Evolutionary conservation across 116 monocot genomes (phyloP).

Genomic region (Papilionanthe hybrid): DNA sequence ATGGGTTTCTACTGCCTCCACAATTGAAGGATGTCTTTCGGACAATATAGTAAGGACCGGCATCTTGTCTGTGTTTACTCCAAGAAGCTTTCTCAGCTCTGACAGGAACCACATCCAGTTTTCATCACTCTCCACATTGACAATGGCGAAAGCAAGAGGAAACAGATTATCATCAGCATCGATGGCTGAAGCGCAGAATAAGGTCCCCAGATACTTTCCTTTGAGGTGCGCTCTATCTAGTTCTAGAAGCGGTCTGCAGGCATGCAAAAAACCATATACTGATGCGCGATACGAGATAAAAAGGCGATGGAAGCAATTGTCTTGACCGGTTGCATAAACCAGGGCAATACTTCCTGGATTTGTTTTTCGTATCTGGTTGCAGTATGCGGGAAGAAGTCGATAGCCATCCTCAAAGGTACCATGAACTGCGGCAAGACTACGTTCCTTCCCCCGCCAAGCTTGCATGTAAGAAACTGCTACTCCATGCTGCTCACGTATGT

Average conservation of each 20-base stretch:
- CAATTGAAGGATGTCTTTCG: slow-evolving; percentile 62
- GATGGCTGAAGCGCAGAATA: slow-evolving; percentile 90
- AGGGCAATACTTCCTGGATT: slow-evolving; percentile 91
- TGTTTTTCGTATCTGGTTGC: slow-evolving; percentile 67
- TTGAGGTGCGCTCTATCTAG: slow-evolving; percentile 81
- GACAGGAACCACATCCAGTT: slow-evolving; percentile 99
- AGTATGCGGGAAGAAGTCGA: slow-evolving; percentile 78
- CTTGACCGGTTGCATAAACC: slow-evolving; percentile 64
- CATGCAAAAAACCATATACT: slow-evolving; percentile 82
- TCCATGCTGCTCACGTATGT: slow-evolving; percentile 88
- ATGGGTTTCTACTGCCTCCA: slow-evolving; percentile 82
- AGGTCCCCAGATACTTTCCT: slow-evolving; percentile 88
- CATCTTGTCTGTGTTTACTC: slow-evolving; percentile 94
- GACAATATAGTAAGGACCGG: slow-evolving; percentile 84
- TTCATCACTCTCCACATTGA: slow-evolving; percentile 84
- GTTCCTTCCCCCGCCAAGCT: slow-evolving; percentile 97
- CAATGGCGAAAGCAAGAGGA: slow-evolving; percentile 85
- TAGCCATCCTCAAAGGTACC: slow-evolving; percentile 96
- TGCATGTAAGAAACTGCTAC: slow-evolving; percentile 99
- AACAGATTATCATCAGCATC: slow-evolving; percentile 70
- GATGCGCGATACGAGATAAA: slow-evolving; percentile 85
- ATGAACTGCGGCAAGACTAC: slow-evolving; percentile 93
- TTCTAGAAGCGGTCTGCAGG: slow-evolving; percentile 89
- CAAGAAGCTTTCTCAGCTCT: slow-evolving; percentile 84
- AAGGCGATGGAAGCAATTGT: slow-evolving; percentile 83